These are phyloP conservation scores for Amphichorda felina DNA, from an alignment of 2,329 filamentous ascomycete genomes.

Conservation along the genomic window DNA sequence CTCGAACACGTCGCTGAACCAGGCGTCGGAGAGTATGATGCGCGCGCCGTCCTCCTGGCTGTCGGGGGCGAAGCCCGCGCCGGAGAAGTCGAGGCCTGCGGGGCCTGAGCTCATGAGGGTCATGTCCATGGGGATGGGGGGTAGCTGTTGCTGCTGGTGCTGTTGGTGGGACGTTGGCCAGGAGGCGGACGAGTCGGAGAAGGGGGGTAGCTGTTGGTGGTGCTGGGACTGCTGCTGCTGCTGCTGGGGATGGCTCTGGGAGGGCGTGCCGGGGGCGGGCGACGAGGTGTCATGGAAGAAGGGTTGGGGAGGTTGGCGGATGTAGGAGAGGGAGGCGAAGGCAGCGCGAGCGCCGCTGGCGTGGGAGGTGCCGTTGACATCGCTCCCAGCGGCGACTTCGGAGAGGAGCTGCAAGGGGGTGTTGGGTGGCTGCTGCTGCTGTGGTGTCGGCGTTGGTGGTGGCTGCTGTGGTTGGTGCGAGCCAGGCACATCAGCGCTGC, in stretches of 20 bases:
- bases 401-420: slow-evolving; percentile 45
- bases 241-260: slow-evolving; percentile 3
- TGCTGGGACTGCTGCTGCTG: slow-evolving; percentile 1
- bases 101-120: slow-evolving; percentile 6
- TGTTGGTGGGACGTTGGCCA: neutral
- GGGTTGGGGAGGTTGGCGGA: slow-evolving; percentile 16
- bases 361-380: no score
- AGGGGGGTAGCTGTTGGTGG: slow-evolving; percentile 1
- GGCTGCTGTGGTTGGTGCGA: slow-evolving; percentile 4
- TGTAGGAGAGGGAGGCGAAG: slow-evolving; percentile 5
- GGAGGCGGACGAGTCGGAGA: neutral
- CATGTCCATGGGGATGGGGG: neutral
- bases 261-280: slow-evolving; percentile 5
- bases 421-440: slow-evolving; percentile 22
- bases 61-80: slow-evolving; percentile 13
- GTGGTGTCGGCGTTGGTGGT: slow-evolving; percentile 7
- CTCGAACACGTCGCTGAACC: slow-evolving; percentile 22
- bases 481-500: neutral
- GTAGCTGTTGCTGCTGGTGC: neutral
- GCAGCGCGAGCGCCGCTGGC: slow-evolving; percentile 1
- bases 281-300: slow-evolving; percentile 19
- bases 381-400: slow-evolving; percentile 39
- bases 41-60: slow-evolving; percentile 18
- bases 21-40: slow-evolving; percentile 25
- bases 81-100: slow-evolving; percentile 15